These are phyloP conservation scores for Salix viminalis DNA, from an alignment of 345 rosid species.

Conservation along the genomic window DNA sequence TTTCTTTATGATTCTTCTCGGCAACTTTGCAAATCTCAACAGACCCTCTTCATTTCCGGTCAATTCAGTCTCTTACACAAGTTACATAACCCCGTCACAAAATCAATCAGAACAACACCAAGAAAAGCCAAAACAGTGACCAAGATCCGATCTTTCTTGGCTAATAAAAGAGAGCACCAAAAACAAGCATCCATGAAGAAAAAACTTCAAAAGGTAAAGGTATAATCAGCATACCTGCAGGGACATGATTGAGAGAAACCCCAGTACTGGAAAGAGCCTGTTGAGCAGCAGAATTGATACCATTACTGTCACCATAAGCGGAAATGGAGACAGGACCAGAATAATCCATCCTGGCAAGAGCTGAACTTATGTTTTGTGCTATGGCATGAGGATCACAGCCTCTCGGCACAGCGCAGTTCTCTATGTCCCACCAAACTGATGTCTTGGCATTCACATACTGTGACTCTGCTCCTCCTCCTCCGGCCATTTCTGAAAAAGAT, in stretches of 20 bases:
- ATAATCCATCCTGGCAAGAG: slow-evolving; percentile 60
- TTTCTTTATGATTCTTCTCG: not conserved
- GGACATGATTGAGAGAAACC: slow-evolving; percentile 81
- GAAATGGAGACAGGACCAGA: slow-evolving; percentile 80
- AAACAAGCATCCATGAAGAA: not conserved
- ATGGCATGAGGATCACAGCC: slow-evolving; percentile 65
- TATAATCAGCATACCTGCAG: slow-evolving; percentile 46
- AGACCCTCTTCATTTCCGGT: not conserved
- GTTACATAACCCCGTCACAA: not conserved
- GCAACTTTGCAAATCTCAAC: not conserved
- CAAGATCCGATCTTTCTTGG: not conserved
- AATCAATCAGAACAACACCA: not conserved
- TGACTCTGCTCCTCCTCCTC: slow-evolving; percentile 38
- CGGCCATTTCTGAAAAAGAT: not conserved
- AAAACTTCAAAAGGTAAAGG: not conserved
- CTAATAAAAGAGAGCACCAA: not conserved
- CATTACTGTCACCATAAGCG: slow-evolving; percentile 77
- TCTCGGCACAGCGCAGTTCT: slow-evolving; percentile 78
- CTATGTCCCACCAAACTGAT: slow-evolving; percentile 97
- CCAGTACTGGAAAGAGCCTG: slow-evolving; percentile 90
- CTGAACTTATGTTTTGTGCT: slow-evolving; percentile 86
- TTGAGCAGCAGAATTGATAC: slow-evolving; percentile 53
- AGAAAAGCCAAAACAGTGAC: not conserved
- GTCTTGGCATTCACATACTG: slow-evolving; percentile 70
- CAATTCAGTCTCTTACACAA: not conserved